Evolutionary conservation across 306 rosid genomes (phyloP), one percentile per base, ranked within the genome.

Genomic region (Adenanthera pavonina): DNA sequence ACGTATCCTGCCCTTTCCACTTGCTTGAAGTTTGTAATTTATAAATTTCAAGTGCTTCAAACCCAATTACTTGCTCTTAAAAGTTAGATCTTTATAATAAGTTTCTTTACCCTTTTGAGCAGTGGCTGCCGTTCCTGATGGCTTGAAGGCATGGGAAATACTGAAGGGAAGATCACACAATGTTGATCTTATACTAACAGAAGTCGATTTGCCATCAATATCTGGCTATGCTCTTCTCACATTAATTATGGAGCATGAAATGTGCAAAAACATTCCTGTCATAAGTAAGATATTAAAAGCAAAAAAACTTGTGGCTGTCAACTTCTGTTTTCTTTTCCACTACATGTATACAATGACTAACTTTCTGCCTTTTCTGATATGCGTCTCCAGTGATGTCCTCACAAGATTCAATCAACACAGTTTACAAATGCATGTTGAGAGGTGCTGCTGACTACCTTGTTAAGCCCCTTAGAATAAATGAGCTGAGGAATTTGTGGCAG

Each of bases 401-500:
- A 1, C 84, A 93, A 36, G 99, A 93, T 89, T 91, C 99, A 56
- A 75, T 93, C 48, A 88, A 88, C 81, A 96, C 97, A 4, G 99
- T 93, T 33, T 96, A 89, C 86, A 92, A 90, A 72, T 96, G 98
- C 87, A 96, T 96, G 99, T 77, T 75, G 82, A 88, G 91, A 86
- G 99, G 99, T 78, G 99, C 97, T 46, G 92, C 94, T 72, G 99
- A 95, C 78, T 95, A 93, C 91, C 98, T 95, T 78, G 97, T 95
- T 48, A 95, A 95, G 86, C 99, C 99, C 10, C 62, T 95, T 41
- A 87, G 99, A 77, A 95, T 86, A 84, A 95, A 95, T 84, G 98
- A 95, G 80, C 87, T 95, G 85, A 89, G 91, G 77, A 92, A 96
- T 86, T 83, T 96, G 74, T 96, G 99, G 99, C 99, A 93, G 86